Evolutionary conservation across 768 basidiomycete species (phyloP).

Genomic region (Boletus bicolor): DNA sequence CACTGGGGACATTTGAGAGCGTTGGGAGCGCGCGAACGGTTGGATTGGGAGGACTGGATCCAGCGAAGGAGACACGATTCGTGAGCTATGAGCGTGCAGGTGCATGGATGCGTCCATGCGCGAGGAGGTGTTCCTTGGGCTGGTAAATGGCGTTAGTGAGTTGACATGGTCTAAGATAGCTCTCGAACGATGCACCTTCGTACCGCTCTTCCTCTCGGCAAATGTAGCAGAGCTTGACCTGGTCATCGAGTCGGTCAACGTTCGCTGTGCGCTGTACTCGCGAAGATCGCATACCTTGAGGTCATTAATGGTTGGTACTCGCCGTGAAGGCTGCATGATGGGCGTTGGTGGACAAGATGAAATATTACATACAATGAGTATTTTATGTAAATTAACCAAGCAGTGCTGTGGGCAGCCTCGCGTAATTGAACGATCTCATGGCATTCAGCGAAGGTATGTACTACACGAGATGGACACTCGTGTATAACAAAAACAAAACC

Average conservation of each 20-base stretch:
- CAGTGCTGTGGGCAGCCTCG: background rate
- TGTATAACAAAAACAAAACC: slow-evolving; percentile 3
- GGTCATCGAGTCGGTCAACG: slow-evolving; percentile 3
- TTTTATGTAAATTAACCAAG: background rate
- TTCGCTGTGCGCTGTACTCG: background rate
- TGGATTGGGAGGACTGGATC: slow-evolving; percentile 70
- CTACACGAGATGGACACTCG: slow-evolving; percentile 11
- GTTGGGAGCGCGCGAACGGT: slow-evolving; percentile 48
- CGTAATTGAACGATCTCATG: slow-evolving; percentile 1
- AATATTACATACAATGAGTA: background rate
- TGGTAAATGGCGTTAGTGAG: slow-evolving; percentile 17
- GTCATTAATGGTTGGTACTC: slow-evolving; percentile 34
- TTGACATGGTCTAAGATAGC: background rate
- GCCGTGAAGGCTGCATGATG: slow-evolving; percentile 24
- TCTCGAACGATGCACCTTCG: slow-evolving; percentile 32
- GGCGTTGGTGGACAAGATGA: background rate
- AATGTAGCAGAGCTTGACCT: slow-evolving; percentile 79
- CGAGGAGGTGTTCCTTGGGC: slow-evolving; percentile 47
- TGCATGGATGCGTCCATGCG: slow-evolving; percentile 77
- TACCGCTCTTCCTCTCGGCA: slow-evolving; percentile 69
- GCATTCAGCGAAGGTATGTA: slow-evolving; percentile 23
- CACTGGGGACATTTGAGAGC: slow-evolving; percentile 83
- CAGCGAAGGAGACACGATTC: slow-evolving; percentile 76
- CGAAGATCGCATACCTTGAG: slow-evolving; percentile 25
- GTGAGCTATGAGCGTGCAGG: slow-evolving; percentile 77